These are phyloP conservation scores for Diaporthe caulivora DNA, from an alignment of 2,329 filamentous ascomycete species.

Conservation along the genomic window DNA sequence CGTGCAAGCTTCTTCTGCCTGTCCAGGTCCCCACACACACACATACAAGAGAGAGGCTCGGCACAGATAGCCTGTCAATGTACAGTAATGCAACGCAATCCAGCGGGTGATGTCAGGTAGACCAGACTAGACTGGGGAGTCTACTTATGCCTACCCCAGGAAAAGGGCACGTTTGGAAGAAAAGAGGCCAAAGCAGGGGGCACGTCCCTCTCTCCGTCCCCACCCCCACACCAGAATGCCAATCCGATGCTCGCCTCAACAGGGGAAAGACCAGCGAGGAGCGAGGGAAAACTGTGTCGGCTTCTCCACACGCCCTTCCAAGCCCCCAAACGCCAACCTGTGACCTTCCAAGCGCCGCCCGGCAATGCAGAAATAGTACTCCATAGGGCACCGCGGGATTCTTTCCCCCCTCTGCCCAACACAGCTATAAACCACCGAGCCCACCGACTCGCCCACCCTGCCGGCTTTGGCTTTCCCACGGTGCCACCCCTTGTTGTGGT, in stretches of 20 bases:
- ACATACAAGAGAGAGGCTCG: neutral
- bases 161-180: neutral
- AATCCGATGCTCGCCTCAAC: constrained; percentile 22
- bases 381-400: constrained; percentile 2
- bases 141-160: constrained; percentile 7
- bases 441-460: neutral
- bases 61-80: neutral
- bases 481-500: constrained; percentile 7
- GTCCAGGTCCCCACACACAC: neutral
- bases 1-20: constrained; percentile 10
- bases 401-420: constrained; percentile 19
- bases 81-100: neutral
- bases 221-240: neutral
- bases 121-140: no score
- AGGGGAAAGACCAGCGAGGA: constrained; percentile 12
- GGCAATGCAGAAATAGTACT: neutral
- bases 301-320: constrained; percentile 1
- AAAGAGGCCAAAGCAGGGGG: neutral
- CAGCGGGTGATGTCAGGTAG: constrained; percentile 17
- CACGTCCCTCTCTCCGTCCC: neutral
- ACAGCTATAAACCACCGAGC: constrained; percentile 24
- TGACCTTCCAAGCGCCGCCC: neutral
- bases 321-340: neutral
- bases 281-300: neutral
- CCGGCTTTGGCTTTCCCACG: neutral